Evolutionary conservation across 176 grass and related monocot genomes (phyloP), one percentile per base, ranked within the genome.

Genomic region (Phyllostachys edulis): DNA sequence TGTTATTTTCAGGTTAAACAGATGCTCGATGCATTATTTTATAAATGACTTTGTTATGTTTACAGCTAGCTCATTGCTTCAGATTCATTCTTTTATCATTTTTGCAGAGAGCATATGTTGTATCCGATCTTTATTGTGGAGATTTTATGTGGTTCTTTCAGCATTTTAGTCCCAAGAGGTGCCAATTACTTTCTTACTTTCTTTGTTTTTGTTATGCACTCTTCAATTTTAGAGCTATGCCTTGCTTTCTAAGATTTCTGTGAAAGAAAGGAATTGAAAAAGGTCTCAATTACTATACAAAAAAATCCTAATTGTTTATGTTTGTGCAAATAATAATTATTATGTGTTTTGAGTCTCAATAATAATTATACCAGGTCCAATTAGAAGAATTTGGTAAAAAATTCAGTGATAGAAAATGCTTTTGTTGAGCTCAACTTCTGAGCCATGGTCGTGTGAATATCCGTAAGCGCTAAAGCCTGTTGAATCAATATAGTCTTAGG

Each of bases 81-180:
- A 32, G 83, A 65, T 41, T 85, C 72, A 56, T 86, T 77, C 42
- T 23, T 82, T 71, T 78, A 82, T 83, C 59, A 86, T 83, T 73
- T 90, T 80, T 86, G 73, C 73, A 90, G 79, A 83, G 21, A 18
- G 18, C 1, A 51, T 60, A 60, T 82, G 16, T 61, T 81, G 60
- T 82, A 69, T 78, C 38, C 73, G 27, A 82, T 86, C 37, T 71
- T 82, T 47, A 57, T 78, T 86, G 20, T 90, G 72, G 73, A 78
- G 46, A 78, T 87, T 77, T 54, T 69, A 24, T 51, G 18, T 82
- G 65, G 57, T 90, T 85, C 83, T 77, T 50, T 46, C 34, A 63
- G 21, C 54, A 46, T 72, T 77, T 60, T 46, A 72, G 36, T 85
- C 37, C 8, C 6, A 59, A 72, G 26, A 86, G 79, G 84, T 90